phyloP scores from a whole-genome alignment of 345 rosid species.

The Eucalyptus curtisii region DNA sequence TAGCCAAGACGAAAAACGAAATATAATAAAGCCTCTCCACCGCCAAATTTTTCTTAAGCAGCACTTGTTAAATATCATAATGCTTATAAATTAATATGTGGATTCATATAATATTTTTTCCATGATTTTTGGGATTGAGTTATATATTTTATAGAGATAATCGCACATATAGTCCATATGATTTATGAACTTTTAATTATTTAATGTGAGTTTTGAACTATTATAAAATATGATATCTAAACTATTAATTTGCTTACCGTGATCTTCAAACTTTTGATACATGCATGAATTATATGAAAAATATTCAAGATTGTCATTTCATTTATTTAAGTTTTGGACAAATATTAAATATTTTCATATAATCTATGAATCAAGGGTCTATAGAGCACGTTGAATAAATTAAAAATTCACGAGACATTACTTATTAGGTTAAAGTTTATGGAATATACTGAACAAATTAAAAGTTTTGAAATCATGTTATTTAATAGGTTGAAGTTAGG shows the following conservation, averaged over 20 bases:
- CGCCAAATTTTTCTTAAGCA: neutral
- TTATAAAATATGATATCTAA: fast-evolving
- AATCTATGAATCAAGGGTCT: fast-evolving
- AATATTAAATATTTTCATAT: too few species aligned
- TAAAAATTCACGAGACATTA: too few species aligned
- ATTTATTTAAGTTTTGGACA: too few species aligned
- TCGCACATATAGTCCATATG: fast-evolving
- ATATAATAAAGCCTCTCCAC: neutral
- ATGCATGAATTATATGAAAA: too few species aligned
- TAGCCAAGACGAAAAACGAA: neutral
- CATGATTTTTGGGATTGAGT: neutral
- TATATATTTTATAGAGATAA: neutral
- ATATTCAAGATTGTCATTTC: too few species aligned
- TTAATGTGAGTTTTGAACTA: fast-evolving
- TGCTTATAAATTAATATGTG: neutral
- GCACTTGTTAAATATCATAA: neutral
- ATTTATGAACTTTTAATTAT: too few species aligned
- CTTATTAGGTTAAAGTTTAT: neutral
- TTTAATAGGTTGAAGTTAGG: too few species aligned
- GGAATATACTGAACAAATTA: too few species aligned
- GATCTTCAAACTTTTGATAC: too few species aligned
- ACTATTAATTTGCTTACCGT: neutral
- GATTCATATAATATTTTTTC: neutral
- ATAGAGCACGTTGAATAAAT: too few species aligned
- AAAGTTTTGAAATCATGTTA: fast-evolving